Conservation (phyloP, 2,329 filamentous ascomycete genomes). For the Colletotrichum costaricense region DNA sequence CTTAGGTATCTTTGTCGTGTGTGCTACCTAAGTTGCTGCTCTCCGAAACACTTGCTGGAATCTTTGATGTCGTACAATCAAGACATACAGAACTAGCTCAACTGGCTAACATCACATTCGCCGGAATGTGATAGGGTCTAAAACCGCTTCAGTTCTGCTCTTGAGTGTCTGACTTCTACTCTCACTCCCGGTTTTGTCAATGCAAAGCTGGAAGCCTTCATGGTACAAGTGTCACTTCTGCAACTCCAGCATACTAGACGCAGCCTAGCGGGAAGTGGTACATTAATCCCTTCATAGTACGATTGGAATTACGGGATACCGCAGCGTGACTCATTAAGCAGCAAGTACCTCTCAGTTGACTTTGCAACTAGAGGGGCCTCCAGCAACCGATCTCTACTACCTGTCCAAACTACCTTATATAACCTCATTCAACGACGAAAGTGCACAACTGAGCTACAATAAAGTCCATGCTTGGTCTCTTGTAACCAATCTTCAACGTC, state of each 20-base stretch:
- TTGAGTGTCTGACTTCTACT: not conserved
- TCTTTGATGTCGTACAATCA: not conserved
- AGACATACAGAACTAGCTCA: not conserved
- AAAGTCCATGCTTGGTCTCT: not conserved
- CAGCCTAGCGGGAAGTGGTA: not conserved
- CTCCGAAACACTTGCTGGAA: not conserved
- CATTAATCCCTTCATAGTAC: not conserved
- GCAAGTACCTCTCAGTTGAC: not conserved
- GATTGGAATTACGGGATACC: not conserved
- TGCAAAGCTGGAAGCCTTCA: not conserved
- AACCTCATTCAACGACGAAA: not conserved
- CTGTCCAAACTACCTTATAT: not conserved
- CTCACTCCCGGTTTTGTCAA: not conserved
- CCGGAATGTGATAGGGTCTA: not conserved
- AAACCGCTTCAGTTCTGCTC: not conserved
- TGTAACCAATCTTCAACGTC: not conserved
- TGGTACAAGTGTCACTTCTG: no score
- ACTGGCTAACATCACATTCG: not conserved
- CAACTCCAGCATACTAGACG: not conserved
- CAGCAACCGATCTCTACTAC: not conserved
- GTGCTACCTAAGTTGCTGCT: no score
- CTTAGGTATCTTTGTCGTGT: no score
- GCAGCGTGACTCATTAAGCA: not conserved
- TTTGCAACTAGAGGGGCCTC: not conserved
- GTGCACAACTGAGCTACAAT: no score